Evolutionary conservation across 805 yeast genomes (phyloP).

Genomic region (Lipomyces sp.): DNA sequence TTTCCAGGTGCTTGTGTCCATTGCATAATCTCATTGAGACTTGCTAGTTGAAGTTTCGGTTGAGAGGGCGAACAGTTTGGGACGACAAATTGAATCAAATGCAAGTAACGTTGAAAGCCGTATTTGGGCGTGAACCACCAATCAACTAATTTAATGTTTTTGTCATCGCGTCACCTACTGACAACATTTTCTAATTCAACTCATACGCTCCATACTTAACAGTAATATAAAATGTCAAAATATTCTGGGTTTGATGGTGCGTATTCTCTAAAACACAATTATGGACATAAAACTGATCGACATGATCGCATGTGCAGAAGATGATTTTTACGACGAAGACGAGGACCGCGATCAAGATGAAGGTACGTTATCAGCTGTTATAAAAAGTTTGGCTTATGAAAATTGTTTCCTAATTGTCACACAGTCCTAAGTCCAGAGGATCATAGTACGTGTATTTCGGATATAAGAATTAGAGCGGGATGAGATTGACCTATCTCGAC

Average conservation of each 20-base stretch:
- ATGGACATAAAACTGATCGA: not conserved
- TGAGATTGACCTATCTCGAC: not conserved
- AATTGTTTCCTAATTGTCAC: not conserved
- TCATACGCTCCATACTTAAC: not conserved
- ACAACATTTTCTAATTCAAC: not conserved
- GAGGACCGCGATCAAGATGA: constrained; percentile 29
- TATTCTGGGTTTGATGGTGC: constrained; percentile 22
- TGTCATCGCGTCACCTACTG: too few relatives aligned
- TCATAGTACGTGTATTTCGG: constrained; percentile 32
- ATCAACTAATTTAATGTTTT: too few relatives aligned
- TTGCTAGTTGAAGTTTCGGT: too few relatives aligned
- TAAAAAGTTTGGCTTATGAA: not conserved
- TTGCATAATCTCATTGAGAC: too few relatives aligned
- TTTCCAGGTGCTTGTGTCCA: too few relatives aligned
- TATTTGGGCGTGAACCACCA: too few relatives aligned
- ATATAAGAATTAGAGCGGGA: not conserved
- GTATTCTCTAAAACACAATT: not conserved
- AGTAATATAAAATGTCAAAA: constrained; percentile 21
- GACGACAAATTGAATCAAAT: too few relatives aligned
- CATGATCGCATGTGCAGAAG: constrained; percentile 17
- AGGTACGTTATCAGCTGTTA: not conserved
- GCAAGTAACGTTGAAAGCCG: too few relatives aligned
- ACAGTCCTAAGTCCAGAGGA: constrained; percentile 41
- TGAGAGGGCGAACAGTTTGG: too few relatives aligned
- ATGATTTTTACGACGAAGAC: constrained; percentile 38